Base-by-base conservation (phyloP, 768 basidiomycete genomes). In the Psilocybe cubensis region DNA sequence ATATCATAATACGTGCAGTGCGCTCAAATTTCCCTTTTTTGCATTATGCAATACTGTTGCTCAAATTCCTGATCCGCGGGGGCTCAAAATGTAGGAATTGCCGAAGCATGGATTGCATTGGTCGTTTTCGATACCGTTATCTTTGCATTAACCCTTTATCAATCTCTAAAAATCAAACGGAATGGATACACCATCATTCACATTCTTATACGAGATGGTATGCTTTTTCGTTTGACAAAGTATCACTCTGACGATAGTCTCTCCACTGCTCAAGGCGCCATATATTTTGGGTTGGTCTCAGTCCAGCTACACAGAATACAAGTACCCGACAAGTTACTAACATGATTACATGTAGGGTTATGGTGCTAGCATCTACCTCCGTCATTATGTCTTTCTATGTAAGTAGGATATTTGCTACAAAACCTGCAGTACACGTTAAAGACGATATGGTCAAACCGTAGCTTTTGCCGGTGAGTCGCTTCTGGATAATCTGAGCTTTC, bases 281-380 rank as follows among this genome's bases (percentile, higher is more conserved):
- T 54, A 6, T 54, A 54, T 25, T 54, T 54, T 38, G 53, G 53
- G 53, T 54, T 20, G 40, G 21, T n/a, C 31, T 7, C 31, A 33
- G 31, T 44, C 12, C 4, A 5, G 5, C 9, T 44, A n/a, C n/a
- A n/a, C n/a, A n/a, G n/a, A n/a, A n/a, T n/a, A n/a, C 18, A 3
- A 14, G 4, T 11, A 44, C 7, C 4, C 11, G 11, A 11, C 17
- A 2, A 29, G 11, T 20, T 33, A 3, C n/a, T 3, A 29, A 31
- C 33, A 51, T 12, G 3, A n/a, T 24, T 5, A 24, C n/a, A n/a
- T 43, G 17, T 28, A 53, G 53, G 2, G 31, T 54, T 23, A 44
- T 54, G 23, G 44, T 45, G n/a, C 20, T 54, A 14, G 28, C 44
- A 6, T 45, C 53, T 12, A 29, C 33, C 9, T 54, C 53, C 23